Conservation (phyloP, 345 rosid genomes). For the Eutrema yunnanense region DNA sequence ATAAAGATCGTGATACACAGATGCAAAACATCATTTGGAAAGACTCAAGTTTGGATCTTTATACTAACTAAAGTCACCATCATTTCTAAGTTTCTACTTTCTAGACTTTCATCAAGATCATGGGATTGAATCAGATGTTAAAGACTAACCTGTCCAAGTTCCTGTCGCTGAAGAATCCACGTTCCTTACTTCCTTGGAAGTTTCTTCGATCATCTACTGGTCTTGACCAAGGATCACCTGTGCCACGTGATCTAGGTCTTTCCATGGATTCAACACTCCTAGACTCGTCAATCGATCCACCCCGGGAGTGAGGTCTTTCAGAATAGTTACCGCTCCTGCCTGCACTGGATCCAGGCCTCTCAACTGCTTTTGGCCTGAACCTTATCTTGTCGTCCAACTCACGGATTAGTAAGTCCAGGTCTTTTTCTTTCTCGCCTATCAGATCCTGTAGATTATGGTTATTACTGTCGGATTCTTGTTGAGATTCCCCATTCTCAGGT, state of each 20-base stretch:
- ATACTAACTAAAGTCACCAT: not conserved
- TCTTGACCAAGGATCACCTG: slow-evolving; percentile 61
- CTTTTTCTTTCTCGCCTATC: slow-evolving; percentile 57
- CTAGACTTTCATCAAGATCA: not conserved
- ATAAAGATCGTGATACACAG: not conserved
- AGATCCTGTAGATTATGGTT: slow-evolving; percentile 32
- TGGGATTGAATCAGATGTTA: slow-evolving; percentile 3
- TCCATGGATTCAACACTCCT: slow-evolving; percentile 58
- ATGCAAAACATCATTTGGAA: not conserved
- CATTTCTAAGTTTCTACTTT: not conserved
- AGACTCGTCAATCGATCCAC: slow-evolving; percentile 73
- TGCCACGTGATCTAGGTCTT: slow-evolving; percentile 82
- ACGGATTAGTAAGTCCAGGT: slow-evolving; percentile 51
- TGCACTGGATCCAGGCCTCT: slow-evolving; percentile 61
- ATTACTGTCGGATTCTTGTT: slow-evolving; percentile 34
- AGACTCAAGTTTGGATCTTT: slow-evolving; percentile 3
- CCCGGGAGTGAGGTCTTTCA: slow-evolving; percentile 77
- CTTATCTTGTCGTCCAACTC: slow-evolving; percentile 79
- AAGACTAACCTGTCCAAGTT: slow-evolving; percentile 61
- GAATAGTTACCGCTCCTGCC: slow-evolving; percentile 52
- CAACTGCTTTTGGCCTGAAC: slow-evolving; percentile 66
- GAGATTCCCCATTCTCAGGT: slow-evolving; percentile 33
- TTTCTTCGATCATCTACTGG: slow-evolving; percentile 64
- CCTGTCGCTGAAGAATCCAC: slow-evolving; percentile 66
- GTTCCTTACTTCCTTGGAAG: slow-evolving; percentile 77